Percentiles rank a stretch among this genome's conserved stretches.
These are phyloP conservation scores for Cucumis variabilis DNA, from an alignment of 331 rosid genomes.

Conservation along the genomic window DNA sequence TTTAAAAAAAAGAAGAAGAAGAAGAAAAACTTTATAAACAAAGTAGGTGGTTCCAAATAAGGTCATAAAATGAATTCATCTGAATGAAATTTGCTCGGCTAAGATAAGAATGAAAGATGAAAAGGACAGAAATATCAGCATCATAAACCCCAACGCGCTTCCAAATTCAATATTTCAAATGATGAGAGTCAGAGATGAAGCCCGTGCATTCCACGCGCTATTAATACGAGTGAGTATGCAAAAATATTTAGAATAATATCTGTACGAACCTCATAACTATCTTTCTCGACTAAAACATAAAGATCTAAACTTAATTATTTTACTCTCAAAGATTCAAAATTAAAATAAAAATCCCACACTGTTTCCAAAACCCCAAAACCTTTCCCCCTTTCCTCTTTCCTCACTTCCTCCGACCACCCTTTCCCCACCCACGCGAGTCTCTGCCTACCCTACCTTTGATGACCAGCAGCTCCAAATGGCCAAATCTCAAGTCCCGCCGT, in stretches of 20 bases:
- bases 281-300: background rate
- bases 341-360: background rate
- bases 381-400: background rate
- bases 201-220: background rate
- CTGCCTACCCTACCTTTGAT: background rate
- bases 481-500: conserved; percentile 4
- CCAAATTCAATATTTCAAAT: background rate
- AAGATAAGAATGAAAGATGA: background rate
- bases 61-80: background rate
- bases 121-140: background rate
- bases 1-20: too few species aligned
- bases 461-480: background rate
- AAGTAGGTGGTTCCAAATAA: background rate
- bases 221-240: background rate
- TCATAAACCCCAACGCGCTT: background rate
- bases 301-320: conserved; percentile 21
- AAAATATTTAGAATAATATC: background rate
- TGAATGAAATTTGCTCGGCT: background rate
- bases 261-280: background rate
- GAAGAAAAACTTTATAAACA: too few species aligned
- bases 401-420: background rate
- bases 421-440: background rate
- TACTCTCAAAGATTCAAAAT: background rate
- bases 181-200: background rate
- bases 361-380: background rate